Base-by-base conservation (phyloP, 805 yeast species). In the Nakazawaea ambrosiae region DNA sequence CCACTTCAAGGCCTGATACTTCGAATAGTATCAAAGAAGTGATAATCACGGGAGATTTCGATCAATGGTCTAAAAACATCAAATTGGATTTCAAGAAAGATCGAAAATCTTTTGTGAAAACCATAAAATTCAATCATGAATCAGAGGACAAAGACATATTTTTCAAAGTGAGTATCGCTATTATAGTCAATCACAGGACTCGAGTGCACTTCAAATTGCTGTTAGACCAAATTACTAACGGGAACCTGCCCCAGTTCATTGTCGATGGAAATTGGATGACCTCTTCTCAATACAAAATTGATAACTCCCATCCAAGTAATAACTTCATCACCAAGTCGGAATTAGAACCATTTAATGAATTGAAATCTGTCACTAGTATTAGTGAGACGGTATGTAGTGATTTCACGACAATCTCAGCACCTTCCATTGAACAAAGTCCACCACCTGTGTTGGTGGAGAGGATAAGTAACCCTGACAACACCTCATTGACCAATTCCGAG, bases 251-350 rank as follows among this genome's bases (percentile, higher is more conserved):
- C 20, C 58, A 70, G 61, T 81, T 73, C 51, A 72, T 81, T 40
- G 88, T 81, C 31, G 88, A 81, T 53, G 86, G 80, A 32, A 70
- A 69, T 32, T 81, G 88, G 88, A 51, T 55, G 14, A 55, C 61
- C 16, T 66, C 66, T 38, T 17, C 42, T 9, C 28, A 26, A 11
- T 39, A 39, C 27, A 39, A 39, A 16, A 20, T 34, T 3, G 42
- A 34, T 20, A 26, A 30, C 16, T 34, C 36, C n/a, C 25, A 31
- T 27, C 37, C 38, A n/a, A 19, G 34, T 23, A 39, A 34, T 20
- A 34, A 39, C 16, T 34, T 23, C 27, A 31, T 34, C 19, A 8
- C 12, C n/a, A 29, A 19, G 15, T 17, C 26, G 3, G 37, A 38
- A 11, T 14, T 33, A 2, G 37, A 33, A 20, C 10, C 31, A 8